Evolutionary conservation across 2,329 filamentous ascomycete species (phyloP), one percentile per base, ranked within the genome.

Genomic region (Aspergillus sp.): DNA sequence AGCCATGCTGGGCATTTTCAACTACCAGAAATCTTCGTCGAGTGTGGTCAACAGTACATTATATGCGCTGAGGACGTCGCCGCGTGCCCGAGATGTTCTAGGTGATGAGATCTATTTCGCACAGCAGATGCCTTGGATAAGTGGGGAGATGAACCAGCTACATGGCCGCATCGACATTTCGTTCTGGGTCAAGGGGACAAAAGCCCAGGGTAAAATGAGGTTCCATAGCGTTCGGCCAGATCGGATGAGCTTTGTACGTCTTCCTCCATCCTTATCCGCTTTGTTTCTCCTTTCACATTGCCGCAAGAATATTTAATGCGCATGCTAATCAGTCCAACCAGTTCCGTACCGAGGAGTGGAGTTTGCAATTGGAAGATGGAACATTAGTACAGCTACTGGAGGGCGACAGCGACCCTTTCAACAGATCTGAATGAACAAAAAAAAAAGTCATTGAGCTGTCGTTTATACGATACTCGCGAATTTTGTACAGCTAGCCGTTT

Each of bases 11-110:
- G 88, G 86, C 58, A 96, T 98, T 70, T 97, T 98, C 85, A 98
- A 98, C 79, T 97, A 98, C 80, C 91, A 98, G 69, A 96, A 96
- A 70, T 82, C 84, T 49, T 89, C 87, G n/a, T 89, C 84, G 22
- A 87, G 86, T 47, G 81, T 91, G 25, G 87, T 96, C n/a, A 83
- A 83, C 47, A 88, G 86, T 47, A 93, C 90, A 4, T 80, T 98
- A 23, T 98, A 97, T 76, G 87, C 91, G 1, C 80, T 98, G 54
- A 87, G 93, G 54, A 94, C 88, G 2, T 89, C 85, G 49, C 73
- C 80, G 2, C 72, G 76, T 50, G 93, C 90, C 41, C 83, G 90
- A 61, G 83, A 83, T 49, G 73, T 85, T 41, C 80, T 98, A 23
- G 93, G 93, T 54, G 88, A 96, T 68, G 84, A 91, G 72, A 85